Evolutionary conservation across 768 basidiomycete species (phyloP).

Genomic region (Antrodiella citrinella): DNA sequence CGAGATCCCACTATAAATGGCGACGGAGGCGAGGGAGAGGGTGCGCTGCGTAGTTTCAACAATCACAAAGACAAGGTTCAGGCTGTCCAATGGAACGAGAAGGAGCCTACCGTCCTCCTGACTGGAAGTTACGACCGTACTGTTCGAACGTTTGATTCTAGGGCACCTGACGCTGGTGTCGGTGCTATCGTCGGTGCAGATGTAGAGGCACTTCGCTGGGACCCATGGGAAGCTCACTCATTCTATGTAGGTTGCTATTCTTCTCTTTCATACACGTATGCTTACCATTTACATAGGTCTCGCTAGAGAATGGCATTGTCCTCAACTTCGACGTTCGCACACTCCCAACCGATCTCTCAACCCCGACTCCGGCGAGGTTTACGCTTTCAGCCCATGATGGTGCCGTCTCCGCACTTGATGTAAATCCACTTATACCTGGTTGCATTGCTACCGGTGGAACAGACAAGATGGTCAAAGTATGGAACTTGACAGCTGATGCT

Average conservation of each 20-base stretch:
- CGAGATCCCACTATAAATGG: constrained; percentile 49
- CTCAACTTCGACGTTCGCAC: constrained; percentile 88
- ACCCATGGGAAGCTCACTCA: constrained; percentile 83
- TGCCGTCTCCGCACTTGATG: constrained; percentile 79
- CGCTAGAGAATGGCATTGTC: constrained; percentile 90
- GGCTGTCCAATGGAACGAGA: constrained; percentile 90
- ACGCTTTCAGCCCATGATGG: constrained; percentile 93
- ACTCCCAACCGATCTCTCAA: constrained; percentile 59
- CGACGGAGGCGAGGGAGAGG: constrained; percentile 34
- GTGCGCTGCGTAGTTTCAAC: constrained; percentile 79
- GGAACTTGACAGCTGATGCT: constrained; percentile 76
- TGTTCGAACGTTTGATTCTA: constrained; percentile 88
- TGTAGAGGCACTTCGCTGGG: constrained; percentile 92
- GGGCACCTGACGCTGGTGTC: constrained; percentile 74
- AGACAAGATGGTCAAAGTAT: constrained; percentile 93
- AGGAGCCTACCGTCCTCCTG: constrained; percentile 81
- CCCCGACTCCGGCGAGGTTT: constrained; percentile 66
- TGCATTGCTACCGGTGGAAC: constrained; percentile 91
- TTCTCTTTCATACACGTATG: neutral
- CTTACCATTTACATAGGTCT: constrained; percentile 46
- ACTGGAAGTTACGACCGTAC: constrained; percentile 94
- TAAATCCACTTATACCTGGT: constrained; percentile 84
- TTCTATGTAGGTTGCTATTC: constrained; percentile 63
- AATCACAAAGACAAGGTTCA: constrained; percentile 93
- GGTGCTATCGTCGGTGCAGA: constrained; percentile 85